Percentiles rank a stretch among this genome's conserved stretches.
Evolutionary conservation across 1,284 basidiomycete species (phyloP).

Genomic region (Cutaneotrichosporon spelunceum): DNA sequence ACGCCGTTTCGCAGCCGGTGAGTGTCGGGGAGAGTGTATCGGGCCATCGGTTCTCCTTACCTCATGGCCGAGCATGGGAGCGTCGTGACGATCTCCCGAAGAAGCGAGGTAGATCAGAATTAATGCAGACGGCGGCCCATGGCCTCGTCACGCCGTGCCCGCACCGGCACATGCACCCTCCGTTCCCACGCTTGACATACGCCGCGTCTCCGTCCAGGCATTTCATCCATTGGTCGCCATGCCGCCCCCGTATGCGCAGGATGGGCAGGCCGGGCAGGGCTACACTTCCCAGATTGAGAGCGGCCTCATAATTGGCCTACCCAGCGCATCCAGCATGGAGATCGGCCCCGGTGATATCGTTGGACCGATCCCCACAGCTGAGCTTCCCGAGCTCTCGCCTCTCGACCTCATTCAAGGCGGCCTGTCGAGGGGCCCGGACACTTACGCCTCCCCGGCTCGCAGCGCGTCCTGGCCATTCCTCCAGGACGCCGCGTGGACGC

Average conservation of each 20-base stretch:
- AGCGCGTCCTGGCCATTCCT: neutral
- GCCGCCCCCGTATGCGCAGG: neutral
- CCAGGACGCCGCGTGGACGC: neutral
- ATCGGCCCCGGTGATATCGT: no score
- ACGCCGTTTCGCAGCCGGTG: constrained; percentile 4
- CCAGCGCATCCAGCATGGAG: no score
- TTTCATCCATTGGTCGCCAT: no score
- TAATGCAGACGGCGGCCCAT: neutral
- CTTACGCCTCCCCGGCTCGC: neutral
- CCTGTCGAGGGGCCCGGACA: no score
- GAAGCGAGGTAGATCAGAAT: neutral
- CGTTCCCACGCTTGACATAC: no score
- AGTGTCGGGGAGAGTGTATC: no score
- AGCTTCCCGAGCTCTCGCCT: neutral
- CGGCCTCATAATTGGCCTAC: no score
- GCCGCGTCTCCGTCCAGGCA: no score
- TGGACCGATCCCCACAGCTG: no score
- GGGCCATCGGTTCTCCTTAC: neutral
- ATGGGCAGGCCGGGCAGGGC: no score
- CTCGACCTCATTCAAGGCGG: neutral
- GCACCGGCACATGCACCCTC: neutral
- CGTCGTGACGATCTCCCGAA: neutral
- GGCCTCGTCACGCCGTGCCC: neutral
- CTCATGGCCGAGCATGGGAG: no score
- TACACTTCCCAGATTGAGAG: no score